phyloP scores from a whole-genome alignment of 2,329 filamentous ascomycete species.

The Pseudogymnoascus sp. region DNA sequence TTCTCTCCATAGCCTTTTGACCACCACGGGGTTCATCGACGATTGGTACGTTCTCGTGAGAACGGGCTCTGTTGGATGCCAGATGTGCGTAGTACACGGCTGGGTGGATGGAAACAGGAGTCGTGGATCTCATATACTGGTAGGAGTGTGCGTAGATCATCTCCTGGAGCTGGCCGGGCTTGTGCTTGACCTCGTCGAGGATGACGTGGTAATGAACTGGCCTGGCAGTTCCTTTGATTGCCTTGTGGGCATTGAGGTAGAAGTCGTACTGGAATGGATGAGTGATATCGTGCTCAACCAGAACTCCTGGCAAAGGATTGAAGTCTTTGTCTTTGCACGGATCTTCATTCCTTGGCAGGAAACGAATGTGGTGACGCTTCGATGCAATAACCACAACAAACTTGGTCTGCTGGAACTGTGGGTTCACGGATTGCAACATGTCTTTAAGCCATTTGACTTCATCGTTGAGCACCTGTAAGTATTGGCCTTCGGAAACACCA shows the following conservation, averaged over 20 bases:
- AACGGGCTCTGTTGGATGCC: constrained; percentile 68
- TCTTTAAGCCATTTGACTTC: constrained; percentile 51
- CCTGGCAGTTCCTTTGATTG: constrained; percentile 88
- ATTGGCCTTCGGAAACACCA: constrained; percentile 83
- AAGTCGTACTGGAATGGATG: constrained; percentile 89
- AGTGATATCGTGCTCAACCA: constrained; percentile 85
- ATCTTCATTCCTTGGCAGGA: constrained; percentile 55
- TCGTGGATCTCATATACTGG: constrained; percentile 85
- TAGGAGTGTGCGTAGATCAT: constrained; percentile 95
- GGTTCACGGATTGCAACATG: constrained; percentile 44
- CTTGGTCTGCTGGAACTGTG: constrained; percentile 32
- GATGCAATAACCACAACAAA: constrained; percentile 82
- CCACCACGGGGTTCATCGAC: constrained; percentile 37
- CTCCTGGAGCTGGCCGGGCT: constrained; percentile 63
- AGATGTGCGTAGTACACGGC: constrained; percentile 96
- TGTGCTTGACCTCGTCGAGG: constrained; percentile 64
- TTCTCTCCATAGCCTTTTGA: constrained; percentile 31
- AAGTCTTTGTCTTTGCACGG: constrained; percentile 58
- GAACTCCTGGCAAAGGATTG: constrained; percentile 76
- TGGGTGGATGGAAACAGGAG: constrained; percentile 72
- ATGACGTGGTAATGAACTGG: constrained; percentile 91
- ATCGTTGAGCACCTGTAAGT: constrained; percentile 65
- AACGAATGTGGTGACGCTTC: constrained; percentile 89
- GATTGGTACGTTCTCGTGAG: constrained; percentile 53
- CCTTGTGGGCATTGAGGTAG: constrained; percentile 61